Conservation (phyloP, 306 rosid genomes). For the Castanea crenata region DNA sequence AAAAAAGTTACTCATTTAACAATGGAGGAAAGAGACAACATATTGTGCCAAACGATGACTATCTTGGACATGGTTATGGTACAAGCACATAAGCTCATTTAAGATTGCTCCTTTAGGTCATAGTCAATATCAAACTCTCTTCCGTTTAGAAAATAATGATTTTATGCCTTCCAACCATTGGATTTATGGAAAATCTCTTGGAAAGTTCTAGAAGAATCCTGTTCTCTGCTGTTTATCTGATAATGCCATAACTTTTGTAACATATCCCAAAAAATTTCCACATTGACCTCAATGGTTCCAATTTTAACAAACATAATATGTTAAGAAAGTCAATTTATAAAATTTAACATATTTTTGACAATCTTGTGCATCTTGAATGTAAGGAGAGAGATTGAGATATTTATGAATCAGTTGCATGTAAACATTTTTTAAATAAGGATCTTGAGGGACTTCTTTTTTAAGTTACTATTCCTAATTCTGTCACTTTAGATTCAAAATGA, state of each 20-base stretch:
- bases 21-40: neutral
- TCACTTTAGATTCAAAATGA: neutral
- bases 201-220: neutral
- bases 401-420: neutral
- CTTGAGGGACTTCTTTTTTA: neutral
- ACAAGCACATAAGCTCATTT: neutral
- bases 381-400: neutral
- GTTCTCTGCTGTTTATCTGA: no score
- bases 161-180: neutral
- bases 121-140: neutral
- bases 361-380: neutral
- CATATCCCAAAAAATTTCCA: neutral
- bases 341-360: neutral
- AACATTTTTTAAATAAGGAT: neutral
- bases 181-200: neutral
- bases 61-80: neutral
- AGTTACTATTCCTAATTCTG: neutral
- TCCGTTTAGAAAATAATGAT: neutral
- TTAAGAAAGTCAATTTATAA: neutral
- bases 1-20: neutral
- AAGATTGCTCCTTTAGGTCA: neutral
- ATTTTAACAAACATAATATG: neutral
- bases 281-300: neutral
- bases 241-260: neutral
- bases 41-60: neutral